Evolutionary conservation across 2,329 filamentous ascomycete species (phyloP).

Genomic region (Pseudogymnoascus sp.): DNA sequence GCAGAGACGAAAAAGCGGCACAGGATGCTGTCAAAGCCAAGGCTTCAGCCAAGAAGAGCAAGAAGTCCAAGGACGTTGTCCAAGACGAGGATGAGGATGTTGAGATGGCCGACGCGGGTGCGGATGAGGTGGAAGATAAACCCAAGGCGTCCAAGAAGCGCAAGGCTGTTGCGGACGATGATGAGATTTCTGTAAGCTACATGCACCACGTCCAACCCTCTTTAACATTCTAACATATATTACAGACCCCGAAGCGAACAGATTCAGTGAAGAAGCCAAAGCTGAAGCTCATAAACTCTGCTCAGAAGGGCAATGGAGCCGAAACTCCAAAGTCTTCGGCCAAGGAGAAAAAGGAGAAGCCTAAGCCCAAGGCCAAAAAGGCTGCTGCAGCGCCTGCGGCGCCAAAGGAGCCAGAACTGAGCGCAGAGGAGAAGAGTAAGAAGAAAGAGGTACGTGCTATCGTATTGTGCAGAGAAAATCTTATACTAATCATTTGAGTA

Average conservation of each 20-base stretch:
- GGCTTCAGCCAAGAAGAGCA: conserved; percentile 43
- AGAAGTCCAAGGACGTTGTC: conserved; percentile 38
- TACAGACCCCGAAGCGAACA: conserved; percentile 48
- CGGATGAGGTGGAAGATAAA: conserved; percentile 44
- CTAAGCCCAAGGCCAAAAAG: conserved; percentile 44
- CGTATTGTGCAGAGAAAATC: not conserved
- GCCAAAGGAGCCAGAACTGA: conserved; percentile 49
- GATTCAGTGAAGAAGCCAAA: conserved; percentile 63
- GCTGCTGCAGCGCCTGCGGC: conserved; percentile 43
- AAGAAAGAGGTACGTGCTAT: conserved; percentile 49
- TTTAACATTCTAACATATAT: conserved; percentile 17
- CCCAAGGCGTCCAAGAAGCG: conserved; percentile 65
- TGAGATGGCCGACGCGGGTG: conserved; percentile 50
- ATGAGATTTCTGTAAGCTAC: conserved; percentile 59
- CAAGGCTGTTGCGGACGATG: conserved; percentile 65
- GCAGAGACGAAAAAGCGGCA: conserved; percentile 46
- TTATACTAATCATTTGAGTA: conserved; percentile 35
- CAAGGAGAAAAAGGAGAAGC: conserved; percentile 34
- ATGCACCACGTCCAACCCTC: not conserved
- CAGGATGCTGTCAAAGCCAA: conserved; percentile 42
- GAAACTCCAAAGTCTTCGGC: conserved; percentile 27
- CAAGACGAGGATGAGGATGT: conserved; percentile 48
- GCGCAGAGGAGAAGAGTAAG: conserved; percentile 48
- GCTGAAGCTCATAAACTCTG: conserved; percentile 53
- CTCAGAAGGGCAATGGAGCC: conserved; percentile 58